A percentile compares a stretch with the other conserved stretches of the same genome.
phyloP scores from a whole-genome alignment of 1,139 yeast genomes.

The Sugiyamaella novakii region DNA sequence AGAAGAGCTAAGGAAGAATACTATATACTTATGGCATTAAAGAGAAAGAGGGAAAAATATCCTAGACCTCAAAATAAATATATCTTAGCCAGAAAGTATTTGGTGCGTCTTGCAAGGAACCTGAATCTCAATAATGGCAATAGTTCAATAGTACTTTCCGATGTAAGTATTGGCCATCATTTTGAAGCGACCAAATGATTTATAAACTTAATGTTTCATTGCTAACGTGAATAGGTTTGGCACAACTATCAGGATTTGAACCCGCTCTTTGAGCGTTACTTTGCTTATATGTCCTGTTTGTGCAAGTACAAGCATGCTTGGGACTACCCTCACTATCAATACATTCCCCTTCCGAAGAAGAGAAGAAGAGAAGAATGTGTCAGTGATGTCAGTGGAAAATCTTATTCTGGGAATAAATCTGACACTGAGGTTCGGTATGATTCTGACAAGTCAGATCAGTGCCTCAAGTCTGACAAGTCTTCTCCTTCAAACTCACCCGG shows the following conservation, averaged over 20 bases:
- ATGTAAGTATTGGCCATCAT: slow-evolving; percentile 21
- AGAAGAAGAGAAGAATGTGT: not conserved
- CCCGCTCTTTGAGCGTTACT: slow-evolving; percentile 9
- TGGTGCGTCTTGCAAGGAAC: not conserved
- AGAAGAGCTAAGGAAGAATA: slow-evolving; percentile 3
- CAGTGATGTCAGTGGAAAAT: no score
- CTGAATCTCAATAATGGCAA: not conserved
- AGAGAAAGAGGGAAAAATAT: not conserved
- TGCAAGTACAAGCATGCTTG: not conserved
- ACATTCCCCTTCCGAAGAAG: no score
- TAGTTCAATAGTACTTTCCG: slow-evolving; percentile 14
- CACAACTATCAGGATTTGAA: not conserved
- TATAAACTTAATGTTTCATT: no score
- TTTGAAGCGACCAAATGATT: no score
- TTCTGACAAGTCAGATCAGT: not conserved
- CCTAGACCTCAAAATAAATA: slow-evolving; percentile 21
- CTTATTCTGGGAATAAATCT: not conserved
- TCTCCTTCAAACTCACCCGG: not conserved
- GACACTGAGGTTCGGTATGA: not conserved
- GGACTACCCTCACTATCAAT: slow-evolving; percentile 8
- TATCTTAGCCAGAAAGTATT: slow-evolving; percentile 16
- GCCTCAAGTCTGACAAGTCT: not conserved
- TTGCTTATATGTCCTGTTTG: slow-evolving; percentile 12
- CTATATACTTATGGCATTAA: no score
- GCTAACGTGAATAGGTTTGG: no score